Evolutionary conservation across 768 basidiomycete genomes (phyloP), one percentile per base, ranked within the genome.

Genomic region (Rhodosporidiobolus sp.): DNA sequence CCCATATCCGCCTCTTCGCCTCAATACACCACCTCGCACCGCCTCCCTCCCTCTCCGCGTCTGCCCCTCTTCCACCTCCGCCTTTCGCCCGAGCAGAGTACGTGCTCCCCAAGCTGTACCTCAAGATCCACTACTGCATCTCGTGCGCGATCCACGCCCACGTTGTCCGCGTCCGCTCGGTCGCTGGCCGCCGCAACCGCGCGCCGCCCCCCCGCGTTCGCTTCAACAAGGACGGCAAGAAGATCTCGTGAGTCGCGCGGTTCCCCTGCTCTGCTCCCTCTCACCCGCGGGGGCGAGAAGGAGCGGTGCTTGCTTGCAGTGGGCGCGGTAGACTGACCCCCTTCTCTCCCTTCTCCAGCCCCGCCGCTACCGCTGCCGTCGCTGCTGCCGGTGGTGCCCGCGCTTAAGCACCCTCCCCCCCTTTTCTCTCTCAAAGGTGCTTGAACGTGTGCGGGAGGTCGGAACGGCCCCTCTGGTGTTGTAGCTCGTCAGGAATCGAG

Each of bases 111-210:
- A 98, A 98, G 83, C 84, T 98, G 76, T 97, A 98, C 87, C 90
- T 94, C 86, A 95, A 97, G 88, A 92, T 96, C 79, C 90, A 88
- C 55, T 97, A 99, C 87, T 99, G 96, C 83, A 91, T 99, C 69
- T 96, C 94, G 60, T 99, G 96, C 82, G 96, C 96, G 50, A 97
- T 99, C 82, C 96, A 99, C 86, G 93, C 94, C 78, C 96, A 99
- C 83, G 94, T 99, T 76, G 96, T 99, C 76, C 95, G 96, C 83
- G 96, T 98, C 61, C 92, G 96, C 75, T 97, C 96, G 72, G 87
- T 90, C 75, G 90, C 91, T 85, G 92, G 92, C 67, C 90, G 95
- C 80, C 87, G 95, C 83, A 98, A 96, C 88, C 92, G 96, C 83
- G 90, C 92, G 6, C 96, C 96, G 72, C 96, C 96, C 76, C 92